Evolutionary conservation across 2,329 filamentous ascomycete genomes (phyloP), one percentile per base, ranked within the genome.

Genomic region (Parascedosporium putredinis): DNA sequence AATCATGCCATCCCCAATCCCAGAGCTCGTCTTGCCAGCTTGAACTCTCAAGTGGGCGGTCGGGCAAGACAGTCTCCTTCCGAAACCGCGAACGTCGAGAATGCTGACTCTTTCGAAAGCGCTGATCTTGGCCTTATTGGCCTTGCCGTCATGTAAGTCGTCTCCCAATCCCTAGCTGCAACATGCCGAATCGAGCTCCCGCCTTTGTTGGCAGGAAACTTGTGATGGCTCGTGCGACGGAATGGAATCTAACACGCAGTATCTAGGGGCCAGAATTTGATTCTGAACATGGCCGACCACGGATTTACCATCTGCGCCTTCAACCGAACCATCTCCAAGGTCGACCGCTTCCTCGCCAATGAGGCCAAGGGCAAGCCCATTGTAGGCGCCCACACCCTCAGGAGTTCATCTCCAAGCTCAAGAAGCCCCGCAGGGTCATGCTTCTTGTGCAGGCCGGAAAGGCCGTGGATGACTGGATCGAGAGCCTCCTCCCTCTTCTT

Each of bases 321-420:
- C 83, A 98, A 98, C 85, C 87, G 93, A 72, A 98, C 93, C 62
- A 88, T 96, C 61, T 82, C 88, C 73, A 98, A 98, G 83, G 93
- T 98, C 71, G 90, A 97, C 77, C 79, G 79, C 61, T 95, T 95
- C 81, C 74, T 95, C 60, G 84, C 77, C 58, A 91, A 95, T 73
- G 86, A 91, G 75, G 87, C 87, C 68, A 89, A 91, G 79, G 87
- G 90, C 77, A 96, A 95, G 81, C 86, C 88, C 62, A 86, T 98
- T 62, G 81, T 96, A 58, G 93, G 93, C 68, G 91, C 93, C 62
- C 84, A 95, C 75, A 86, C 83, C 85, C 88, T 68, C 80, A 95
- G 78, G 93, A 98, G 73, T 96, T 98, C 68, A 81, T 91, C 66
- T 73, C 81, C 72, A 96, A 96, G 82, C 86, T 98, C 69, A 97